These are phyloP conservation scores for Baeospora myosura DNA, from an alignment of 1,284 basidiomycete species.

Conservation along the genomic window DNA sequence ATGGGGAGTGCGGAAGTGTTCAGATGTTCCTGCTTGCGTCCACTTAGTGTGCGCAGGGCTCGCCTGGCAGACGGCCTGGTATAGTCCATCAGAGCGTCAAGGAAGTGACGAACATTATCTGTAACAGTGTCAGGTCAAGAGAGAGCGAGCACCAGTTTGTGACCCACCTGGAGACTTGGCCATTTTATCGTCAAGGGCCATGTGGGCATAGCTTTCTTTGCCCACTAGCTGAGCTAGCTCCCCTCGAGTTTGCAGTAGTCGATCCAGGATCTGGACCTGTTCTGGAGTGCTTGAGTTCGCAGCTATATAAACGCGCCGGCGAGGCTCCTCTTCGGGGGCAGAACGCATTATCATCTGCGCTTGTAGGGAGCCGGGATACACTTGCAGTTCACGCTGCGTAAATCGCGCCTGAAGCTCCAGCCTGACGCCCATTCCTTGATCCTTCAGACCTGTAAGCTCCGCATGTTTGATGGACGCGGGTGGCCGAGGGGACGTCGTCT, in stretches of 20 bases:
- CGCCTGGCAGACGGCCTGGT: slow-evolving; percentile 67
- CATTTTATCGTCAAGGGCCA: slow-evolving; percentile 90
- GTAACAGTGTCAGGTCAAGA: slow-evolving; percentile 13
- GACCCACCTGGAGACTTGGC: slow-evolving; percentile 75
- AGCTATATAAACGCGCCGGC: slow-evolving; percentile 74
- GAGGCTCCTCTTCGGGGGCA: slow-evolving; percentile 75
- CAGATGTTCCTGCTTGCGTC: slow-evolving; percentile 68
- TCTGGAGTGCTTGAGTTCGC: slow-evolving; percentile 62
- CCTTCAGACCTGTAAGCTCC: slow-evolving; percentile 63
- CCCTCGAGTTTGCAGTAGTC: slow-evolving; percentile 67
- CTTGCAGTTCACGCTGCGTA: slow-evolving; percentile 62
- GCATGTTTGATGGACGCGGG: slow-evolving; percentile 60
- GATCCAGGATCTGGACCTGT: slow-evolving; percentile 70
- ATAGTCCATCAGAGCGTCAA: slow-evolving; percentile 71
- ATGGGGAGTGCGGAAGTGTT: slow-evolving; percentile 46
- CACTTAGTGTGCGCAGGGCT: slow-evolving; percentile 66
- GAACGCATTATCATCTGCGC: slow-evolving; percentile 90
- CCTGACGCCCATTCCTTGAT: slow-evolving; percentile 60
- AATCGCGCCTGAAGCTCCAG: slow-evolving; percentile 67
- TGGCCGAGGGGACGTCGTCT: slow-evolving; percentile 50
- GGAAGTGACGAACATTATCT: slow-evolving; percentile 83
- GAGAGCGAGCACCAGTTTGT: neutral
- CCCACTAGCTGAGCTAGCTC: slow-evolving; percentile 80
- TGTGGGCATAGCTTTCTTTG: slow-evolving; percentile 74
- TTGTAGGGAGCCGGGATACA: slow-evolving; percentile 81